Evolutionary conservation across 805 yeast species (phyloP).

Genomic region (Wickerhamiella sorbophila): DNA sequence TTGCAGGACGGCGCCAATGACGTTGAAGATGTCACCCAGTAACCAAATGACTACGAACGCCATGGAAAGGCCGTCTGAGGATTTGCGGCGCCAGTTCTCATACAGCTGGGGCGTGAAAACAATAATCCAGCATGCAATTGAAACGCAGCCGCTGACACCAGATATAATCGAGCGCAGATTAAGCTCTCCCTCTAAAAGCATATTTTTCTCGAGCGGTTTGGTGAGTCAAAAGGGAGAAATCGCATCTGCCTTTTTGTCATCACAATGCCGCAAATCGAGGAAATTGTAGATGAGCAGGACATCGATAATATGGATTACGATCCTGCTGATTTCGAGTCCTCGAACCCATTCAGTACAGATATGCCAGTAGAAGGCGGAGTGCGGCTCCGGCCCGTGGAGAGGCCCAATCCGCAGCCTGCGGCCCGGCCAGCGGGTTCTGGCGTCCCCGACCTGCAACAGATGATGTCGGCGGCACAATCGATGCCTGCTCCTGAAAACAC

Average conservation of each 20-base stretch:
- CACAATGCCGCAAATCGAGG: slow-evolving; percentile 26
- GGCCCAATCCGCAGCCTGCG: slow-evolving; percentile 6
- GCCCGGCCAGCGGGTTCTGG: slow-evolving; percentile 19
- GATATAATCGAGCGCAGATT: slow-evolving; percentile 9
- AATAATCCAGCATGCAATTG: slow-evolving; percentile 94
- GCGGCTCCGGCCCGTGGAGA: slow-evolving; percentile 12
- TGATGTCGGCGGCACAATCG: not conserved
- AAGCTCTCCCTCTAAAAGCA: not conserved
- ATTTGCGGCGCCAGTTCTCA: slow-evolving; percentile 57
- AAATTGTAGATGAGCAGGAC: slow-evolving; percentile 43
- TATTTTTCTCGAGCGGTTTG: too few relatives aligned
- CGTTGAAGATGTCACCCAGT: slow-evolving; percentile 86
- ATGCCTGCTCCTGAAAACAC: not conserved
- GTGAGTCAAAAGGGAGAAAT: not conserved
- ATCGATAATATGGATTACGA: slow-evolving; percentile 89
- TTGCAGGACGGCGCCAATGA: slow-evolving; percentile 79
- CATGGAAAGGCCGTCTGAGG: slow-evolving; percentile 80
- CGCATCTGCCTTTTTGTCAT: not conserved
- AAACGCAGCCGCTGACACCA: slow-evolving; percentile 44
- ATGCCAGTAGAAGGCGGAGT: slow-evolving; percentile 18
- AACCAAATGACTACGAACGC: slow-evolving; percentile 83
- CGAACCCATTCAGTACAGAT: slow-evolving; percentile 24
- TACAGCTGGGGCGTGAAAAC: slow-evolving; percentile 95
- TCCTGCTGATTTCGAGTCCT: slow-evolving; percentile 73
- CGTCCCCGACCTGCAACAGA: not conserved